These are phyloP conservation scores for Cardamine chenopodiifolia DNA, from an alignment of 345 rosid genomes.

Conservation along the genomic window DNA sequence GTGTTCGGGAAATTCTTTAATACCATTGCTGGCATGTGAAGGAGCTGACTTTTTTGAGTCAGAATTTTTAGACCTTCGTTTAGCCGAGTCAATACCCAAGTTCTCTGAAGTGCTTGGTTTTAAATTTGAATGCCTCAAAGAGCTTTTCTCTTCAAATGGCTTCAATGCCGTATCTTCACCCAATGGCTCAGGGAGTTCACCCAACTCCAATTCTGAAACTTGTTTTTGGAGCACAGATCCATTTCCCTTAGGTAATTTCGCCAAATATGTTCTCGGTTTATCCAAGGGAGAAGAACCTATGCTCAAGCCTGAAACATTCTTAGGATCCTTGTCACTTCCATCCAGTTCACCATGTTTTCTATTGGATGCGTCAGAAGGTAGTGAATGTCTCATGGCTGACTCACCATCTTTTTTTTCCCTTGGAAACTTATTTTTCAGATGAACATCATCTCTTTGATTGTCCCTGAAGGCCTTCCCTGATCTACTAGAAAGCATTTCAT, in stretches of 20 bases:
- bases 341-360: conserved; percentile 55
- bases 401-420: conserved; percentile 65
- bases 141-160: conserved; percentile 65
- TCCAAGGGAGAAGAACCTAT: conserved; percentile 57
- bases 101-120: conserved; percentile 63
- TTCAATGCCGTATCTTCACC: conserved; percentile 58
- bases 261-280: conserved; percentile 40
- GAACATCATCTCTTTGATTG: conserved; percentile 53
- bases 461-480: conserved; percentile 58
- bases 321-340: conserved; percentile 58
- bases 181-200: conserved; percentile 81
- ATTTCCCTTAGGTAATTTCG: conserved; percentile 56
- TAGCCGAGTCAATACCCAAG: conserved; percentile 52
- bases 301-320: conserved; percentile 48
- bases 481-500: conserved; percentile 49
- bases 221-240: conserved; percentile 66
- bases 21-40: conserved; percentile 46
- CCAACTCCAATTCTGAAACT: conserved; percentile 84
- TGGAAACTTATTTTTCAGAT: conserved; percentile 48
- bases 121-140: conserved; percentile 58
- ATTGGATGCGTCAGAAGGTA: conserved; percentile 50
- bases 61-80: conserved; percentile 61
- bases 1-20: conserved; percentile 57
- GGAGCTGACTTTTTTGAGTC: conserved; percentile 61
- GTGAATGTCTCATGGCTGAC: conserved; percentile 53